Evolutionary conservation across 257 asterid genomes (phyloP), one percentile per base, ranked within the genome.

Genomic region (Ophiorrhiza pumila): DNA sequence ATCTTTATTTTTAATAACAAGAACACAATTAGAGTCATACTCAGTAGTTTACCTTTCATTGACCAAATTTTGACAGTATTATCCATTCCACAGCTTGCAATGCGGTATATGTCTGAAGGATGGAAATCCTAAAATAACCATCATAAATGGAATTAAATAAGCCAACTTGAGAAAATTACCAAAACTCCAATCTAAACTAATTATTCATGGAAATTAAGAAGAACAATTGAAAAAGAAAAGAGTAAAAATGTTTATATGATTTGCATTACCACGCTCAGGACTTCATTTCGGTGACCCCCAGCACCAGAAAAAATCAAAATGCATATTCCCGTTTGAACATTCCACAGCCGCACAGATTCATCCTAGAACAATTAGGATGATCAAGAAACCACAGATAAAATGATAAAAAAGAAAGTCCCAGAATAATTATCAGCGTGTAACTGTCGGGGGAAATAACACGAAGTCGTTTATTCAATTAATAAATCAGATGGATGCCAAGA

Each of bases 11-110:
- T 57, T 42, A 14, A 25, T 53, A 39, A 60, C 35, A 58, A n/a
- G n/a, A n/a, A n/a, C n/a, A n/a, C n/a, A 18, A 45, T 17, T n/a
- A 15, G 18, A 56, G 12, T 20, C 41, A 27, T 18, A 10, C 23
- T 65, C 5, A 31, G 41, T 31, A 43, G 57, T 55, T 50, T 74
- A 95, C 99, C 99, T 91, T 90, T 88, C 96, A 92, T 88, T 55
- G 99, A 95, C 99, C 99, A 95, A 74, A 91, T 95, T 81, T 91
- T 95, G 68, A 95, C 93, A 60, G 97, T 91, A 78, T 90, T 95
- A 82, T 95, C 99, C 98, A 95, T 95, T 82, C 99, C 99, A 85
- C 99, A 95, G 87, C 98, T 95, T 55, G 98, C 96, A 55, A 91
- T 88, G 43, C 95, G 95, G 80, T 88, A 84, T 64, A 88, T 90